These are phyloP conservation scores for Anthoceros angustus DNA, from an alignment of 225 moss, liverwort and hornwort species.

Conservation along the genomic window DNA sequence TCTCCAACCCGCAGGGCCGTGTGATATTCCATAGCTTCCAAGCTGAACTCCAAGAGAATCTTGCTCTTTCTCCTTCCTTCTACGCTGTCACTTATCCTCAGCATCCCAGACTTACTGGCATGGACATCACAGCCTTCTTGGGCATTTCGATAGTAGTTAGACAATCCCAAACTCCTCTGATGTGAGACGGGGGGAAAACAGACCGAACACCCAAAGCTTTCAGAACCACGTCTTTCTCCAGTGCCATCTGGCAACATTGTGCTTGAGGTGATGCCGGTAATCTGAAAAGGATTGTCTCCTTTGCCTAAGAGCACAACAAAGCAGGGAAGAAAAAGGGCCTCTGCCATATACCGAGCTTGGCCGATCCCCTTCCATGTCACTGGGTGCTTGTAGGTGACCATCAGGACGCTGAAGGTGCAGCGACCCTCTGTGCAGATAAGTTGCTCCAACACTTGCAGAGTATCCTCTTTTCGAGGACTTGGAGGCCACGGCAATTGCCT, in stretches of 20 bases:
- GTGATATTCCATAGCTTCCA: neutral
- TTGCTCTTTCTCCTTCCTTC: neutral
- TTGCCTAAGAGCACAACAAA: neutral
- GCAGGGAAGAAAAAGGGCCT: neutral
- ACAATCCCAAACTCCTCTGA: too few species aligned
- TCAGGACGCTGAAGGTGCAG: neutral
- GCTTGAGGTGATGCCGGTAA: neutral
- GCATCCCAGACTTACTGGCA: neutral
- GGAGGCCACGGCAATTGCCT: neutral
- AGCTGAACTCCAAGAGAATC: neutral
- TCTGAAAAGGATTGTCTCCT: neutral
- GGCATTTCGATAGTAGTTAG: too few species aligned
- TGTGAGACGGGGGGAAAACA: too few species aligned
- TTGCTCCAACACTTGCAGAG: neutral
- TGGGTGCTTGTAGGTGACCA: conserved; percentile 2
- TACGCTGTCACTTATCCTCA: neutral
- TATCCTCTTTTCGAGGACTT: neutral
- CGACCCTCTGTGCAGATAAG: neutral
- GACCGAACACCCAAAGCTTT: too few species aligned
- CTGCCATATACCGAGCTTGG: neutral
- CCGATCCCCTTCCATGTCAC: neutral
- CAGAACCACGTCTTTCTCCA: neutral
- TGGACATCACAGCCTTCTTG: neutral
- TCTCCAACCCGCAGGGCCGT: neutral
- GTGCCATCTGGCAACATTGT: neutral